Evolutionary conservation across 352 stramenopile genomes (phyloP).

Genomic region (Phytophthora pluvialis): DNA sequence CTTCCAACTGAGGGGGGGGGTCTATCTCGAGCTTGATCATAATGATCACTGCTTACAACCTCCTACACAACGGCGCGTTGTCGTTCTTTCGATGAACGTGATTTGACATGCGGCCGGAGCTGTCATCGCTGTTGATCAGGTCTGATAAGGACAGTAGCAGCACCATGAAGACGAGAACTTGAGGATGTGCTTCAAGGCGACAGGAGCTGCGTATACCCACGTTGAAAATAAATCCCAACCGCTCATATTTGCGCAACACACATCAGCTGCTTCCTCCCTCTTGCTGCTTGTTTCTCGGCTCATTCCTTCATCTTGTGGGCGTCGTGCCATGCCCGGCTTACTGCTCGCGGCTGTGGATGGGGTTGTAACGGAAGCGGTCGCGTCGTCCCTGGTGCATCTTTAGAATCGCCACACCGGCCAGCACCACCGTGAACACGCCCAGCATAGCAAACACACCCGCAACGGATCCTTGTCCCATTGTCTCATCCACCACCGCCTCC

Average conservation of each 20-base stretch:
- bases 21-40: background rate
- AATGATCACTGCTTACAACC: background rate
- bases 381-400: conserved; percentile 37
- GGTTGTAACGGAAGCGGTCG: conserved; percentile 63
- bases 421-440: conserved; percentile 42
- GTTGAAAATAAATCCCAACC: conserved; percentile 16
- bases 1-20: too few relatives aligned
- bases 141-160: background rate
- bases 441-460: conserved; percentile 42
- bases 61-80: too few relatives aligned
- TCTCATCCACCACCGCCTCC: conserved; percentile 15
- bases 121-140: background rate
- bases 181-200: background rate
- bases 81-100: background rate
- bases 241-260: conserved; percentile 34
- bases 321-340: conserved; percentile 6
- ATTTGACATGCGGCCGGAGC: background rate
- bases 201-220: background rate
- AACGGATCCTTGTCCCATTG: conserved; percentile 32
- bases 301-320: background rate
- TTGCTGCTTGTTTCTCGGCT: conserved; percentile 9
- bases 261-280: conserved; percentile 4
- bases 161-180: too few relatives aligned
- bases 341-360: conserved; percentile 49
- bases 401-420: conserved; percentile 35